Conservation (phyloP, 2,329 filamentous ascomycete genomes). For the Cladobotryum mycophilum region DNA sequence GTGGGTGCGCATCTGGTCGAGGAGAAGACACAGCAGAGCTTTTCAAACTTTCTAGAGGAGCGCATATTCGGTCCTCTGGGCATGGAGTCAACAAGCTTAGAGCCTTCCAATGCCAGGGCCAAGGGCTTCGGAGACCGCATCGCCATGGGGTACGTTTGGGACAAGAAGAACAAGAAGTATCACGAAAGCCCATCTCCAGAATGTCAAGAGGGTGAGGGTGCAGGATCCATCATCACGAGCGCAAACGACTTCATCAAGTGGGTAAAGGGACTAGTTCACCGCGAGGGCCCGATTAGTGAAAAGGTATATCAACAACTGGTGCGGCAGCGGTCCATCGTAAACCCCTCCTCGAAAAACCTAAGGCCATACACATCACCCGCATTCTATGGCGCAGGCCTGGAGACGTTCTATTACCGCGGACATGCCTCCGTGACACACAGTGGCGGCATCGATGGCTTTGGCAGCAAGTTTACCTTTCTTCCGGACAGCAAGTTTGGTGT, state of each 20-base stretch:
- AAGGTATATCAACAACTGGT: conserved; percentile 17
- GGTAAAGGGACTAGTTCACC: conserved; percentile 21
- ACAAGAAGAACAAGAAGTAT: conserved; percentile 4
- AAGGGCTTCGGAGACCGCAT: conserved; percentile 16
- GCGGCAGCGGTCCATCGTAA: conserved; percentile 13
- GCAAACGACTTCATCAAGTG: conserved; percentile 23
- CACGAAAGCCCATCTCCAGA: conserved; percentile 4
- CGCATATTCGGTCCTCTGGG: conserved; percentile 20
- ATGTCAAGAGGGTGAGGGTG: conserved; percentile 22
- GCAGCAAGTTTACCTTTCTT: conserved; percentile 20
- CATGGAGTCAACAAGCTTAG: conserved; percentile 21
- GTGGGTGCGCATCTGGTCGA: conserved; percentile 20
- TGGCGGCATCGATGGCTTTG: conserved; percentile 20
- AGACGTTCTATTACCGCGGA: conserved; percentile 16
- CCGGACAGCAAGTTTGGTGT: conserved; percentile 21
- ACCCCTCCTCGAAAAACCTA: conserved; percentile 10
- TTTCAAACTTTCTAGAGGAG: conserved; percentile 17
- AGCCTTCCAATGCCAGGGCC: conserved; percentile 11
- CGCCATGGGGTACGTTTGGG: conserved; percentile 15
- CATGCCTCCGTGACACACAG: conserved; percentile 19
- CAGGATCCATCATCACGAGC: conserved; percentile 22
- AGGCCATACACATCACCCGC: conserved; percentile 8
- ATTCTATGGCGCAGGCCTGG: conserved; percentile 19
- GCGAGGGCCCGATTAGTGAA: conserved; percentile 16
- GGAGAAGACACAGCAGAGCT: conserved; percentile 11